These are phyloP conservation scores for Boletellus ananas DNA, from an alignment of 768 basidiomycete genomes.

Conservation along the genomic window DNA sequence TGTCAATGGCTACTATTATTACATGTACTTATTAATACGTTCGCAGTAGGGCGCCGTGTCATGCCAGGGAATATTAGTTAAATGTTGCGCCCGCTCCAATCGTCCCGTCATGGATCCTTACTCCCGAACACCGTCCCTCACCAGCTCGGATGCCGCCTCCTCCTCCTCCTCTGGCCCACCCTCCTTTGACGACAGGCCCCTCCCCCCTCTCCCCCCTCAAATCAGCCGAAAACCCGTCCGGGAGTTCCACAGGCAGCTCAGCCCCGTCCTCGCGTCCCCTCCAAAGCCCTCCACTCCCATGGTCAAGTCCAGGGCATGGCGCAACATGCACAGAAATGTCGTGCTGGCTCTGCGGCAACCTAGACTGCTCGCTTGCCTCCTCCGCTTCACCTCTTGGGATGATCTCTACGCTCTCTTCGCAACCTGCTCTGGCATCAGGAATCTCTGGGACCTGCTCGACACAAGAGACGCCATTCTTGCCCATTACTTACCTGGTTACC, in stretches of 20 bases:
- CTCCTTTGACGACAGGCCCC: conserved; percentile 17
- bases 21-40: neutral
- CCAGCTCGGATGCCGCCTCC: conserved; percentile 24
- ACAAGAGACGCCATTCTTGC: conserved; percentile 39
- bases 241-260: neutral
- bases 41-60: neutral
- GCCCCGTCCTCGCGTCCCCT: neutral
- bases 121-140: conserved; percentile 26
- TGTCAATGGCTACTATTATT: too few species aligned
- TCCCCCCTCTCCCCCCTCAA: conserved; percentile 16
- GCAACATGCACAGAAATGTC: conserved; percentile 26
- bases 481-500: conserved; percentile 57
- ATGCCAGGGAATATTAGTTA: too few species aligned
- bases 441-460: conserved; percentile 29
- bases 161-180: conserved; percentile 17
- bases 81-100: neutral
- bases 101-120: conserved; percentile 25
- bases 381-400: conserved; percentile 33
- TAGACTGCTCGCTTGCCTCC: conserved; percentile 30
- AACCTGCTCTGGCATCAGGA: conserved; percentile 35
- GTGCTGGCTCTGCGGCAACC: conserved; percentile 33
- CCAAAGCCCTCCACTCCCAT: conserved; percentile 4
- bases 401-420: conserved; percentile 40
- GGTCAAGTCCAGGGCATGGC: conserved; percentile 22
- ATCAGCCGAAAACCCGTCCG: neutral